Base-by-base conservation (phyloP, 2,329 filamentous ascomycete genomes). In the Colletotrichum sp. region DNA sequence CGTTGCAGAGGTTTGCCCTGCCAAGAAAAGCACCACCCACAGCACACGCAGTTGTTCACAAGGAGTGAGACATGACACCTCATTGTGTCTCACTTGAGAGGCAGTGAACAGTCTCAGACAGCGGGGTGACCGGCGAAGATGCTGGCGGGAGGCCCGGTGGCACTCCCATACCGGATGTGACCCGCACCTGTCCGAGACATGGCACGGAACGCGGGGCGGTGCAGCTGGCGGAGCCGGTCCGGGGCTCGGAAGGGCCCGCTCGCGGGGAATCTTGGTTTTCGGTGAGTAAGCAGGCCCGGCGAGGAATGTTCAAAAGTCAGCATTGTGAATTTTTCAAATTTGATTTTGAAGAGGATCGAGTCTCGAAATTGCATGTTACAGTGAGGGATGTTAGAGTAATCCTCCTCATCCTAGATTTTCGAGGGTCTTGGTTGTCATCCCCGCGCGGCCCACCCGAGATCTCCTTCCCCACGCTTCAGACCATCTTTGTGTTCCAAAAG, bases 221-320 rank as follows among this genome's bases (percentile, higher is more conserved):
- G 30, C 30, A 34, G 12, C 32, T 36, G 0, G 30, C 59, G n/a
- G 44, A 13, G 59, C 59, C 26, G 59, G 59, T 15, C 59, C 59
- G 15, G 59, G 21, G 32, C 26, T 34, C 28, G 16, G 59, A 52
- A 52, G 44, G n/a, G 44, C 44, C n/a, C 44, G 44, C n/a, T 13
- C n/a, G n/a, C 44, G 44, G 44, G 0, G n/a, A 0, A 4, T 21
- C 0, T 0, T 0, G 0, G 44, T 52, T 21, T 21, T 21, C n/a
- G 44, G 44, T 13, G 44, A 1, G 44, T 13, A 0, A 52, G 8
- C n/a, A 49, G 18, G 44, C 10, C 18, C 44, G 30, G 30, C 0
- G 30, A 30, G 1, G 1, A 30, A 1, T 30, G 28, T 1, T 30
- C 28, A 30, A 30, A 28, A 28, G n/a, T n/a, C n/a, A n/a, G n/a